A percentile compares a stretch with the other conserved stretches of the same genome.
phyloP scores from a whole-genome alignment of 2,329 filamentous ascomycete species.

The Aspergillus sp. region DNA sequence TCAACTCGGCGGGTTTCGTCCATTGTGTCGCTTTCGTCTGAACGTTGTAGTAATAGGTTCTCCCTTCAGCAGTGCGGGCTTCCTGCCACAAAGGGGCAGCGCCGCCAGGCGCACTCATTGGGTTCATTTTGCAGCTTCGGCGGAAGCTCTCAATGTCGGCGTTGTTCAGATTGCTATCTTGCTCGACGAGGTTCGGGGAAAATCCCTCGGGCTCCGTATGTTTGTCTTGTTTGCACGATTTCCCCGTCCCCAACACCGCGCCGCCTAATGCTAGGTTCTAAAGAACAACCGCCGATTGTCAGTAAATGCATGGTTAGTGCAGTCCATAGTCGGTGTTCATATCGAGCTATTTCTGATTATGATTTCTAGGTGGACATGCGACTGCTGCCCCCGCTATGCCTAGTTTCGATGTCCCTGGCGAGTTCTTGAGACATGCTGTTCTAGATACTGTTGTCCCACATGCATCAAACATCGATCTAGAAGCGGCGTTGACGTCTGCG shows the following conservation, averaged over 20 bases:
- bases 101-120: slow-evolving; percentile 61
- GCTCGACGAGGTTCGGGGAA: slow-evolving; percentile 20
- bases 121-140: slow-evolving; percentile 27
- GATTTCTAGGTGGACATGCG: slow-evolving; percentile 22
- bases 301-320: not conserved
- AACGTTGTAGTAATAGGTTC: slow-evolving; percentile 87
- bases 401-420: slow-evolving; percentile 36
- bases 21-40: slow-evolving; percentile 87
- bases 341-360: not conserved
- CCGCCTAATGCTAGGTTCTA: not conserved
- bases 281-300: not conserved
- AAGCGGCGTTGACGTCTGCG: slow-evolving; percentile 43
- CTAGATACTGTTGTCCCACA: slow-evolving; percentile 47
- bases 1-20: slow-evolving; percentile 88
- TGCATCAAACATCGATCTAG: slow-evolving; percentile 39
- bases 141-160: slow-evolving; percentile 4
- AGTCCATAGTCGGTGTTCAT: not conserved
- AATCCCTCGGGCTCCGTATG: slow-evolving; percentile 19
- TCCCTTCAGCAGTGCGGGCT: slow-evolving; percentile 75
- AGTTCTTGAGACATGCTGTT: slow-evolving; percentile 44
- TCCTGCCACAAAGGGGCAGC: slow-evolving; percentile 71
- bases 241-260: slow-evolving; percentile 10
- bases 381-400: slow-evolving; percentile 31
- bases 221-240: slow-evolving; percentile 31
- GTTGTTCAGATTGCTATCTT: slow-evolving; percentile 5